Evolutionary conservation across 208 protist genomes (phyloP).

Genomic region (Acanthamoeba healyi): DNA sequence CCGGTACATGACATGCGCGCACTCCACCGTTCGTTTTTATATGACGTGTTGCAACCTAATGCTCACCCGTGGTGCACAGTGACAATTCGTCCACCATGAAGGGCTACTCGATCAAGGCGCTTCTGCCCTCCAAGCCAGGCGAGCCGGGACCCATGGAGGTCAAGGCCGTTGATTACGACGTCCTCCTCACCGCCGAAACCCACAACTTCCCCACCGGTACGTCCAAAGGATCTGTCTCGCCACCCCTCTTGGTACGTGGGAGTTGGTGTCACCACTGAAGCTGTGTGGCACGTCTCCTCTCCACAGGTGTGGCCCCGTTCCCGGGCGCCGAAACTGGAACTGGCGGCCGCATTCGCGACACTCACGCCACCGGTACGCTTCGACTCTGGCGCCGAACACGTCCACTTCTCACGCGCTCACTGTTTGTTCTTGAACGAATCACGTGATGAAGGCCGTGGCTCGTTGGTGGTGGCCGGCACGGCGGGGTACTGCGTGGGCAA

Average conservation of each 20-base stretch:
- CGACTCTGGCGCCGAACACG: too few species aligned
- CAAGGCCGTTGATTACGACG: conserved; percentile 76
- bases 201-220: conserved; percentile 81
- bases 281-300: too few species aligned
- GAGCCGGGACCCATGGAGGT: conserved; percentile 10
- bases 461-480: conserved; percentile 88
- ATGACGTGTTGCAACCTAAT: too few species aligned
- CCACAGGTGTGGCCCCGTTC: conserved; percentile 90
- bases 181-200: conserved; percentile 91
- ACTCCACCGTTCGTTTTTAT: too few species aligned
- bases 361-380: conserved; percentile 83
- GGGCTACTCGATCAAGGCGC: conserved; percentile 39
- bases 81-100: conserved; percentile 72
- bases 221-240: not conserved
- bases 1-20: not conserved
- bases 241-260: too few species aligned
- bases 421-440: too few species aligned
- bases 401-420: too few species aligned
- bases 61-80: too few species aligned
- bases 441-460: conserved; percentile 87
- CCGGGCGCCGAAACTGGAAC: conserved; percentile 91
- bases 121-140: conserved; percentile 43
- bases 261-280: too few species aligned
- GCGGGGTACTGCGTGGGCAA: conserved; percentile 90
- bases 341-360: conserved; percentile 89